Evolutionary conservation across 352 stramenopile species (phyloP).

Genomic region (Phytopythium boreale): DNA sequence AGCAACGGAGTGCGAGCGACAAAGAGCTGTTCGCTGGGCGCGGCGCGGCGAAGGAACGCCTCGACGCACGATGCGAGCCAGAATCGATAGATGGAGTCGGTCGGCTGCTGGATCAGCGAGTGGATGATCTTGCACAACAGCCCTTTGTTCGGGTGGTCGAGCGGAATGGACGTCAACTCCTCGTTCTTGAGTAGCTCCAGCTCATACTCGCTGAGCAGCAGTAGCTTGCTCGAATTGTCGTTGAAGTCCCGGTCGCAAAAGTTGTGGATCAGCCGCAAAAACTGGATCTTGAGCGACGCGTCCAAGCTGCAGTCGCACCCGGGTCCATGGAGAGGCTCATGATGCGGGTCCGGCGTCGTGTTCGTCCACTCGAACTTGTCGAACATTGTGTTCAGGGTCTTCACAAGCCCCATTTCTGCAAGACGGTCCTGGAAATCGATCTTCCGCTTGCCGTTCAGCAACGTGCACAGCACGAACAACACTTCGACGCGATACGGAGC

Average conservation of each 20-base stretch:
- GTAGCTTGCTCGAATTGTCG: slow-evolving; percentile 76
- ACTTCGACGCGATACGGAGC: slow-evolving; percentile 94
- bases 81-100: slow-evolving; percentile 95
- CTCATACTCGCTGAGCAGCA: slow-evolving; percentile 74
- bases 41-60: slow-evolving; percentile 90
- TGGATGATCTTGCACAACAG: slow-evolving; percentile 90
- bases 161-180: slow-evolving; percentile 46
- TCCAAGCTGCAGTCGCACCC: slow-evolving; percentile 95
- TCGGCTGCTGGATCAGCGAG: slow-evolving; percentile 87
- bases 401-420: slow-evolving; percentile 86
- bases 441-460: slow-evolving; percentile 95
- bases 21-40: slow-evolving; percentile 88
- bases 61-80: slow-evolving; percentile 96
- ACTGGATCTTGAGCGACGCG: slow-evolving; percentile 94
- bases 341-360: slow-evolving; percentile 33
- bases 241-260: slow-evolving; percentile 95
- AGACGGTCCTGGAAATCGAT: slow-evolving; percentile 89
- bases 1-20: slow-evolving; percentile 88
- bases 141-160: slow-evolving; percentile 71
- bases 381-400: slow-evolving; percentile 93
- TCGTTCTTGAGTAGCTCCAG: slow-evolving; percentile 46
- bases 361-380: slow-evolving; percentile 90
- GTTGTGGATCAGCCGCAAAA: slow-evolving; percentile 94
- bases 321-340: slow-evolving; percentile 68
- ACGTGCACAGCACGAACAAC: slow-evolving; percentile 95